These are phyloP conservation scores for Escallonia herrerae DNA, from an alignment of 129 eudicot species.

Conservation along the genomic window DNA sequence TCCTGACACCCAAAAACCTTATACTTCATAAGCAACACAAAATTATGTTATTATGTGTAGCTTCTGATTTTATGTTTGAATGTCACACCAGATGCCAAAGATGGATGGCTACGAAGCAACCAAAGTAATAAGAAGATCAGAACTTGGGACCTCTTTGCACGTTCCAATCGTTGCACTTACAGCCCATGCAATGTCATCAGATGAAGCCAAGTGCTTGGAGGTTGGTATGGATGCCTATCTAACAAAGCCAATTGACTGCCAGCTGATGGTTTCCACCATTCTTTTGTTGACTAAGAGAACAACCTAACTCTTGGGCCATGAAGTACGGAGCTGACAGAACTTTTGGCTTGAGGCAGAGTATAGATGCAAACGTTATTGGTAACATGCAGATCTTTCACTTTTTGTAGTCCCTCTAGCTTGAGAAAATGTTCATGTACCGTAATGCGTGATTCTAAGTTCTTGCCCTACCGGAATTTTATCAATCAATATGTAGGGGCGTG, in stretches of 20 bases:
- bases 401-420: background rate
- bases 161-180: slow-evolving; percentile 88
- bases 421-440: too few relatives aligned
- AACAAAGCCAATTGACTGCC: slow-evolving; percentile 88
- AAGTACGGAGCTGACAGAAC: background rate
- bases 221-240: slow-evolving; percentile 99
- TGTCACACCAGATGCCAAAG: slow-evolving; percentile 79
- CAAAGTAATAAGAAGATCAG: slow-evolving; percentile 69
- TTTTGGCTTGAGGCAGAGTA: background rate
- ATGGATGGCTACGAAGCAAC: slow-evolving; percentile 99
- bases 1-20: background rate
- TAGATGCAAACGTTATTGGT: background rate
- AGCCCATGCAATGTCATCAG: slow-evolving; percentile 96
- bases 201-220: slow-evolving; percentile 86
- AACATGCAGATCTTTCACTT: background rate
- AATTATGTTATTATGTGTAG: background rate
- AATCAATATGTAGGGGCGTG: too few relatives aligned
- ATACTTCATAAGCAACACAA: background rate
- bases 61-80: slow-evolving; percentile 8
- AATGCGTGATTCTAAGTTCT: too few relatives aligned
- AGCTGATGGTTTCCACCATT: slow-evolving; percentile 87
- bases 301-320: slow-evolving; percentile 11
- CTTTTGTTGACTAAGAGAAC: slow-evolving; percentile 62
- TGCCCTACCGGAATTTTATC: too few relatives aligned
- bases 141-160: slow-evolving; percentile 44